Conservation (phyloP, 768 basidiomycete genomes). For the Leucosporidium scottii region DNA sequence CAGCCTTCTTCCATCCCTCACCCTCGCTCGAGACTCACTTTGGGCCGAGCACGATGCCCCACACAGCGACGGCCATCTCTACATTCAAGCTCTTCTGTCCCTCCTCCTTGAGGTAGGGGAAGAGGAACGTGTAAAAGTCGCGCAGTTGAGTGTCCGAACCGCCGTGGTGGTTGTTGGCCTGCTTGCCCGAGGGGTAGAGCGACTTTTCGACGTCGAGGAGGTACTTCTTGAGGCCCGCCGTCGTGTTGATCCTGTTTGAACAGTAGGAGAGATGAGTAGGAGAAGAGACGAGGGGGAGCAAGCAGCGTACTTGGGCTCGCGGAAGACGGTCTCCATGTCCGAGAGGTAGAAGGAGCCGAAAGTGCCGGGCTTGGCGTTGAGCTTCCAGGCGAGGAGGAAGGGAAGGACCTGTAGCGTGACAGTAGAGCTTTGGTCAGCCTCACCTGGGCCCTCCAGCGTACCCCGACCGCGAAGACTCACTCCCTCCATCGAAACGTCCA, state of each 20-base stretch:
- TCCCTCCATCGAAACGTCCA: slow-evolving; percentile 66
- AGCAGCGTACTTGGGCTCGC: slow-evolving; percentile 2
- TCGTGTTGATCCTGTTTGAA: neutral
- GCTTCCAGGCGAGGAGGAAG: slow-evolving; percentile 27
- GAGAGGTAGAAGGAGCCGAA: slow-evolving; percentile 7
- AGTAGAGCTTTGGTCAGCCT: neutral
- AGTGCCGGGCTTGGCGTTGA: slow-evolving; percentile 13
- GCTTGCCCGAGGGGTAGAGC: slow-evolving; percentile 42
- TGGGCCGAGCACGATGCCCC: slow-evolving; percentile 65
- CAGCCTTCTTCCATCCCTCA: too few relatives aligned
- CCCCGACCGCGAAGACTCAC: slow-evolving; percentile 37
- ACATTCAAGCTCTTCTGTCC: slow-evolving; percentile 46
- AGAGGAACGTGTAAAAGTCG: slow-evolving; percentile 65
- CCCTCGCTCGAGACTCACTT: slow-evolving; percentile 35
- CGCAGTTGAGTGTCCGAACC: slow-evolving; percentile 48
- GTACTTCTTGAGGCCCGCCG: slow-evolving; percentile 52
- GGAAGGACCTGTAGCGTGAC: slow-evolving; percentile 7
- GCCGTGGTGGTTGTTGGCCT: slow-evolving; percentile 40
- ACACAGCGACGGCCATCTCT: slow-evolving; percentile 64
- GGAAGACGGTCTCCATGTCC: slow-evolving; percentile 7
- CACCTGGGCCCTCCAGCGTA: neutral
- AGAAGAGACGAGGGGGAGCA: neutral
- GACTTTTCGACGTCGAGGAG: slow-evolving; percentile 51
- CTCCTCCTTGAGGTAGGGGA: slow-evolving; percentile 63
- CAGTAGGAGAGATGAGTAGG: neutral